Base-by-base conservation (phyloP, 2,329 filamentous ascomycete species). In the Monosporascus ibericus region DNA sequence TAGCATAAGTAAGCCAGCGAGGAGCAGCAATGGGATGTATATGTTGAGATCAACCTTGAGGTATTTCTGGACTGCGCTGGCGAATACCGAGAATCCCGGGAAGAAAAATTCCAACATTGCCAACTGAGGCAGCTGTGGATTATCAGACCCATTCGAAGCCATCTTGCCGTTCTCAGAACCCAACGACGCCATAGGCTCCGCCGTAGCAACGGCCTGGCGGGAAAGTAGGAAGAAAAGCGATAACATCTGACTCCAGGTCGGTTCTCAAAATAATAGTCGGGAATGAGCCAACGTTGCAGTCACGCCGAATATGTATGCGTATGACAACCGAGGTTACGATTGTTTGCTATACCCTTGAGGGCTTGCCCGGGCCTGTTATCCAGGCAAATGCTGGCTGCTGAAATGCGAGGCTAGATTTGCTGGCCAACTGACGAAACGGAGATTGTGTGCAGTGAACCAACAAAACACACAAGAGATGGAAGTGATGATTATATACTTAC, bases 61-160 rank as follows among this genome's bases (percentile, higher is more conserved):
- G 61, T 85, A 83, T 14, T 74, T 75, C 18, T 79, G 72, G 3
- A 84, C 62, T 2, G 76, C 72, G 1, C 73, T 71, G 0, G 80
- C 78, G 50, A 85, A 68, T 52, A 82, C 66, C 7, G 81, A 80
- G 65, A 86, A 85, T 18, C 85, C 84, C 0, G 85, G 85, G 59
- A 88, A 79, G 65, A 88, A 76, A 56, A 77, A 75, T 62, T 88
- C 84, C 34, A 88, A 71, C 15, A 83, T 66, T 49, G 66, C 73
- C 50, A 75, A 70, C 57, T 75, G 74, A 7, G 74, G 66, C 24
- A 65, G 53, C 2, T 54, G 56, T 15, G 51, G 20, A 14, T 51
- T 34, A 17, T 39, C 30, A 25, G 52, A 44, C 14, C 20, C 18
- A 15, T 24, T 42, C n/a, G 39, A 20, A 14, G 22, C 22, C 18